Conservation (phyloP, 2,329 filamentous ascomycete species). For the Chaetomium sp. region DNA sequence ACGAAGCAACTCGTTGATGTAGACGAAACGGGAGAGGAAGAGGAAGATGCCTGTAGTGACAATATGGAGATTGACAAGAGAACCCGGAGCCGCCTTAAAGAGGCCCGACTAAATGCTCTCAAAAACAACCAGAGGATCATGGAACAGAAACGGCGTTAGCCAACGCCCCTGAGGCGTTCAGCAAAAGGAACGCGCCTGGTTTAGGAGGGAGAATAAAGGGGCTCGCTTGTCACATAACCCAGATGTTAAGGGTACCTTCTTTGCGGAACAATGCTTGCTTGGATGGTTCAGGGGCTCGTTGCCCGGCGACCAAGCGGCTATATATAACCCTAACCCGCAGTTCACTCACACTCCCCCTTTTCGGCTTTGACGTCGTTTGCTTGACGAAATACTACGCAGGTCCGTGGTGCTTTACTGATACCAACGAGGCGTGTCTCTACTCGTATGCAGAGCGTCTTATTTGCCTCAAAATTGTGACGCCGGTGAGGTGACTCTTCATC, state of each 20-base stretch:
- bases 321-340: neutral
- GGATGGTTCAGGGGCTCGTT: neutral
- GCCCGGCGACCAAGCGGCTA: neutral
- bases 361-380: neutral
- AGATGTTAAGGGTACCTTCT: too few species aligned
- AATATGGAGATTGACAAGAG: neutral
- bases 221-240: too few species aligned
- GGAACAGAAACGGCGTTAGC: neutral
- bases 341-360: neutral
- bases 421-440: too few species aligned
- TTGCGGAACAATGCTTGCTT: neutral
- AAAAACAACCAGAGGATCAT: neutral
- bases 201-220: too few species aligned
- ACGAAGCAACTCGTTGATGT: neutral
- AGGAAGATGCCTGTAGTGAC: neutral
- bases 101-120: neutral
- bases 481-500: neutral
- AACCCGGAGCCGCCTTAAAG: neutral
- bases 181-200: neutral
- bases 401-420: neutral
- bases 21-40: neutral
- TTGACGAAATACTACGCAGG: neutral
- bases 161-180: neutral
- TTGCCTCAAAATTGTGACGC: neutral
- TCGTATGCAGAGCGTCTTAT: too few species aligned